Conservation (phyloP, 2,329 filamentous ascomycete species). For the Xylaria multiplex region DNA sequence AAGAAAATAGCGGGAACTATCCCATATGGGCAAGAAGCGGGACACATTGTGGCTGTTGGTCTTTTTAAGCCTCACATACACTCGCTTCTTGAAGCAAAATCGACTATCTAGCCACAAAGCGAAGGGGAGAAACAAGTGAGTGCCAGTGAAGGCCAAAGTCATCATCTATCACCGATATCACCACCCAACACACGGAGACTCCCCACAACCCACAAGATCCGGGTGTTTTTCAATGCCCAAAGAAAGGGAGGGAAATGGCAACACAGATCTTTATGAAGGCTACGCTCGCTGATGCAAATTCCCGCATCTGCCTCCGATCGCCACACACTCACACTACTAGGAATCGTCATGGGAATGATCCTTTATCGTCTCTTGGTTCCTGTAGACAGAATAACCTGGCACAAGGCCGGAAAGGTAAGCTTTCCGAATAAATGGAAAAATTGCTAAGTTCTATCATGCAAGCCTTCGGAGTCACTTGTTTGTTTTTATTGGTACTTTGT, state of each 20-base stretch:
- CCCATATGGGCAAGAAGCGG: no score
- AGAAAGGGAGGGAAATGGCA: conserved; percentile 1
- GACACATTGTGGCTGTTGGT: conserved; percentile 21
- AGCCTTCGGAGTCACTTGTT: background rate
- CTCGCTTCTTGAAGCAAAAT: conserved; percentile 26
- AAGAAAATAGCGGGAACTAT: no score
- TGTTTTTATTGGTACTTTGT: background rate
- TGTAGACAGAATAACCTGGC: conserved; percentile 40
- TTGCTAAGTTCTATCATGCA: conserved; percentile 9
- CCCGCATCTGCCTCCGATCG: background rate
- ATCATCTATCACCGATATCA: conserved; percentile 31
- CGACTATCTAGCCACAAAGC: conserved; percentile 33
- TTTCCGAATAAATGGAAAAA: conserved; percentile 9
- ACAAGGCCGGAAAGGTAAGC: conserved; percentile 40
- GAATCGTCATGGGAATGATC: background rate
- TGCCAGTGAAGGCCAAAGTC: conserved; percentile 32
- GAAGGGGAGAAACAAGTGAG: conserved; percentile 25
- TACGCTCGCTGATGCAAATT: conserved; percentile 31
- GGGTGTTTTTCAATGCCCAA: conserved; percentile 10
- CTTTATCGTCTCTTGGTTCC: conserved; percentile 18
- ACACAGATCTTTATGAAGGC: conserved; percentile 21
- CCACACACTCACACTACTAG: background rate
- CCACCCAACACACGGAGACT: conserved; percentile 22
- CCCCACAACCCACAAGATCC: conserved; percentile 40
- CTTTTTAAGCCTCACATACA: no score